Conservation (phyloP, 1,284 basidiomycete species). For the Jaminaea rosea region DNA sequence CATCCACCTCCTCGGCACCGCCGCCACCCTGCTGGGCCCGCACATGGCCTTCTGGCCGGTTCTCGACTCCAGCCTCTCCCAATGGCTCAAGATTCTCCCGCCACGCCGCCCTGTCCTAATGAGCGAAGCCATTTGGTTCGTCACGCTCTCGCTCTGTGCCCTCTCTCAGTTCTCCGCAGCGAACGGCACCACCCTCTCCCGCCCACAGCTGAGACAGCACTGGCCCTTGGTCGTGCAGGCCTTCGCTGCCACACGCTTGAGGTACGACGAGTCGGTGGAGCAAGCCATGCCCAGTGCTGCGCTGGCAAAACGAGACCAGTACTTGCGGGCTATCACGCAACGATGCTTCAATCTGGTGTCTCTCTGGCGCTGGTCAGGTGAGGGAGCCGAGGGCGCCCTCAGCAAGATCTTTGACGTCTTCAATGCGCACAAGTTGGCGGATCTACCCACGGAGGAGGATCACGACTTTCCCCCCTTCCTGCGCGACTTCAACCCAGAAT, state of each 20-base stretch:
- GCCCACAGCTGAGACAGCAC: slow-evolving; percentile 54
- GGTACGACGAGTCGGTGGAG: slow-evolving; percentile 55
- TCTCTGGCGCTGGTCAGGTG: slow-evolving; percentile 63
- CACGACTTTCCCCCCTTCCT: slow-evolving; percentile 73
- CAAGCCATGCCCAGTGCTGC: slow-evolving; percentile 49
- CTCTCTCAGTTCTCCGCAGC: slow-evolving; percentile 66
- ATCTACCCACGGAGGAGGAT: slow-evolving; percentile 62
- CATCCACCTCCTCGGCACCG: slow-evolving; percentile 53
- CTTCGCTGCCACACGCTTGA: slow-evolving; percentile 51
- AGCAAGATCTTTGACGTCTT: slow-evolving; percentile 67
- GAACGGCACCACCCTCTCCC: slow-evolving; percentile 54
- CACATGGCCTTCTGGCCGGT: slow-evolving; percentile 24
- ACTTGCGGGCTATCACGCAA: slow-evolving; percentile 63
- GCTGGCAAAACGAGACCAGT: slow-evolving; percentile 62
- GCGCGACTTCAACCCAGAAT: slow-evolving; percentile 49
- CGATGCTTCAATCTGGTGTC: slow-evolving; percentile 65
- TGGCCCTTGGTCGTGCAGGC: slow-evolving; percentile 56
- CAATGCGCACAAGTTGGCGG: slow-evolving; percentile 67
- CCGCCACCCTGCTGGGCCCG: slow-evolving; percentile 15
- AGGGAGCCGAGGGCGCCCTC: slow-evolving; percentile 56
- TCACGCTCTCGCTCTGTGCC: slow-evolving; percentile 62
- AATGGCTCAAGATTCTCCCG: slow-evolving; percentile 46
- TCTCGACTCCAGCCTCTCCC: slow-evolving; percentile 21
- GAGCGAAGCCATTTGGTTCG: slow-evolving; percentile 58
- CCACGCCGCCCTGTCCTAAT: slow-evolving; percentile 51